These are phyloP conservation scores for Globisporangium iwayamae DNA, from an alignment of 352 stramenopile genomes.

Conservation along the genomic window DNA sequence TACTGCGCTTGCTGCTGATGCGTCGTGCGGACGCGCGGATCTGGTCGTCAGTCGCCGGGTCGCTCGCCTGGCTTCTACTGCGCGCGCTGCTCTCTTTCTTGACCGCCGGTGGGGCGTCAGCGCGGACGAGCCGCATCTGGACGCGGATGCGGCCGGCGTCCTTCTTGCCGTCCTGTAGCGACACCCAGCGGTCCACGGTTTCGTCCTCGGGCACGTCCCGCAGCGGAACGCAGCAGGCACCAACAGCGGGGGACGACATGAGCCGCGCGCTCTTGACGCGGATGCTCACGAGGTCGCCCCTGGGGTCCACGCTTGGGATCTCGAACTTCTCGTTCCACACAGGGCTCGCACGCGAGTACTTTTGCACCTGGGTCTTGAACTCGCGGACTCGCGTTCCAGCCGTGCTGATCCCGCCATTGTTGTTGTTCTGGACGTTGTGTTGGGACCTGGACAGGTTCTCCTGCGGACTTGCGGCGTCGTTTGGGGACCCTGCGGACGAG, in stretches of 20 bases:
- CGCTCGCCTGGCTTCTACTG: slow-evolving; percentile 1
- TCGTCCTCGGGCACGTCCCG: slow-evolving; percentile 37
- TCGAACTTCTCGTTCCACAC: slow-evolving; percentile 84
- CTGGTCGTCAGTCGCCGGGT: background rate
- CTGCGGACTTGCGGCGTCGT: slow-evolving; percentile 1
- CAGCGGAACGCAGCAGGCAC: slow-evolving; percentile 44
- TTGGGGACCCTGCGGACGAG: slow-evolving; percentile 1
- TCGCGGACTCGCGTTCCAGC: slow-evolving; percentile 29
- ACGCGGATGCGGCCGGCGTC: slow-evolving; percentile 57
- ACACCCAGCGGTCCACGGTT: slow-evolving; percentile 58
- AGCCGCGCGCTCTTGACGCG: slow-evolving; percentile 69
- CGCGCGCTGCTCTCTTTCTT: slow-evolving; percentile 16
- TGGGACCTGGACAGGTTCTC: slow-evolving; percentile 3
- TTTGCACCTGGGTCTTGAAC: slow-evolving; percentile 67
- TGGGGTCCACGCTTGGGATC: slow-evolving; percentile 43
- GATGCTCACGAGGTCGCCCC: slow-evolving; percentile 55
- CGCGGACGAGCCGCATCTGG: slow-evolving; percentile 52
- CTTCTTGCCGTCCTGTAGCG: slow-evolving; percentile 50
- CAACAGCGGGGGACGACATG: slow-evolving; percentile 57
- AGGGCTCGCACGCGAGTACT: slow-evolving; percentile 38
- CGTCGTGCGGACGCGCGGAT: background rate
- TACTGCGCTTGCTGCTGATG: slow-evolving; percentile 7
- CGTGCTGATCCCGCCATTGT: background rate
- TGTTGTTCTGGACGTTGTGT: background rate
- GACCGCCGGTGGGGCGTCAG: slow-evolving; percentile 24